A percentile compares a stretch with the other conserved stretches of the same genome.
These are phyloP conservation scores for Colletotrichum graminicola DNA, from an alignment of 2,329 filamentous ascomycete species.

Conservation along the genomic window DNA sequence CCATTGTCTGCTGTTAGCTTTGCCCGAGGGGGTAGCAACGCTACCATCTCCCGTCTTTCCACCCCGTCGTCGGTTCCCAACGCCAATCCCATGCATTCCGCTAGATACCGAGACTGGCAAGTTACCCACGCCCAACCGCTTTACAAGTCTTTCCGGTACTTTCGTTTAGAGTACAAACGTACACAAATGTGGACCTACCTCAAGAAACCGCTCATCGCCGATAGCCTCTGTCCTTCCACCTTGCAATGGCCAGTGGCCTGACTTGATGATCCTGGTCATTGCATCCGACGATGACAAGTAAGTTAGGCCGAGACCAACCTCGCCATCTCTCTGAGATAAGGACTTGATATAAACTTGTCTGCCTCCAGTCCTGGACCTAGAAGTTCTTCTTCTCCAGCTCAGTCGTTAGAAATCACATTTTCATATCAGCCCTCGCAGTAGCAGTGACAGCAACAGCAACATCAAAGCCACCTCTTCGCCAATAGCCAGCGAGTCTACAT, in stretches of 20 bases:
- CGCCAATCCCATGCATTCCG: slow-evolving; percentile 2
- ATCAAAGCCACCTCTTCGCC: not conserved
- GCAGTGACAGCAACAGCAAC: not conserved
- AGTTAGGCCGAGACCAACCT: not conserved
- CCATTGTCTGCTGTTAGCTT: slow-evolving; percentile 2
- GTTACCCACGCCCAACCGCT: not conserved
- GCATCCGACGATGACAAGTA: not conserved
- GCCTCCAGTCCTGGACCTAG: not conserved
- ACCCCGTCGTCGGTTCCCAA: not conserved
- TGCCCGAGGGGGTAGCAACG: not conserved
- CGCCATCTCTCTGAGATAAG: not conserved
- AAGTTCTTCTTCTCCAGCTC: not conserved
- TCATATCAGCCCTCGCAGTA: not conserved
- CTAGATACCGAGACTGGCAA: slow-evolving; percentile 13
- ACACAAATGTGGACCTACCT: slow-evolving; percentile 1
- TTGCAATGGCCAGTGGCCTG: slow-evolving; percentile 24
- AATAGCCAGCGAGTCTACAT: not conserved
- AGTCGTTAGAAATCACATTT: not conserved
- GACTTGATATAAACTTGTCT: slow-evolving; percentile 27
- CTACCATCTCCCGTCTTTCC: slow-evolving; percentile 8
- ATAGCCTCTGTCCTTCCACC: slow-evolving; percentile 14
- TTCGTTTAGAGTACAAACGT: not conserved
- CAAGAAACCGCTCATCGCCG: slow-evolving; percentile 22
- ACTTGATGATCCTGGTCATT: slow-evolving; percentile 18
- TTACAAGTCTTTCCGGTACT: slow-evolving; percentile 9